Conservation (phyloP, 2,329 filamentous ascomycete species). For the Penicillium sp. region DNA sequence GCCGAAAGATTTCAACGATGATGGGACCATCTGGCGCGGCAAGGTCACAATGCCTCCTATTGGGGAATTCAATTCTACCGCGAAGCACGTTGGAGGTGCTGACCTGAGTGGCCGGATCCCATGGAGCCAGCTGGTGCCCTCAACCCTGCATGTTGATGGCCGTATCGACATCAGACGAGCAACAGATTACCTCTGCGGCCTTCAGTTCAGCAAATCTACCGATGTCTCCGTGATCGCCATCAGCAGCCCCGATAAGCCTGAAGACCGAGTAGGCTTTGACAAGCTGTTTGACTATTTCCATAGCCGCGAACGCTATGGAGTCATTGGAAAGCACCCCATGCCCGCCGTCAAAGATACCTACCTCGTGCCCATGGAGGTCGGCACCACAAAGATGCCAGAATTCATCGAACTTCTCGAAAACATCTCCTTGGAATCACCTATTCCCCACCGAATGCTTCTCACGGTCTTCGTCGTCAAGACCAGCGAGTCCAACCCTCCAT, state of each 20-base stretch:
- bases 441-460: conserved; percentile 72
- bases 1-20: conserved; percentile 66
- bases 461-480: conserved; percentile 80
- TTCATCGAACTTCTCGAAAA: conserved; percentile 87
- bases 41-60: conserved; percentile 71
- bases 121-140: conserved; percentile 74
- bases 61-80: conserved; percentile 70
- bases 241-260: conserved; percentile 56
- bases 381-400: conserved; percentile 65
- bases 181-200: conserved; percentile 83
- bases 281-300: conserved; percentile 84
- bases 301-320: conserved; percentile 77
- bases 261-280: conserved; percentile 62
- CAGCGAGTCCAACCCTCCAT: conserved; percentile 42
- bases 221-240: conserved; percentile 81
- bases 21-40: conserved; percentile 76
- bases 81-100: conserved; percentile 78
- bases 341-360: conserved; percentile 85
- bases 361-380: conserved; percentile 76
- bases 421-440: conserved; percentile 68
- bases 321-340: conserved; percentile 71
- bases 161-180: conserved; percentile 77
- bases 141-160: conserved; percentile 59
- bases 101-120: conserved; percentile 64
- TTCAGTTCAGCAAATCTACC: conserved; percentile 75